Evolutionary conservation across 345 rosid species (phyloP).

Genomic region (Lenwebbia sp.): DNA sequence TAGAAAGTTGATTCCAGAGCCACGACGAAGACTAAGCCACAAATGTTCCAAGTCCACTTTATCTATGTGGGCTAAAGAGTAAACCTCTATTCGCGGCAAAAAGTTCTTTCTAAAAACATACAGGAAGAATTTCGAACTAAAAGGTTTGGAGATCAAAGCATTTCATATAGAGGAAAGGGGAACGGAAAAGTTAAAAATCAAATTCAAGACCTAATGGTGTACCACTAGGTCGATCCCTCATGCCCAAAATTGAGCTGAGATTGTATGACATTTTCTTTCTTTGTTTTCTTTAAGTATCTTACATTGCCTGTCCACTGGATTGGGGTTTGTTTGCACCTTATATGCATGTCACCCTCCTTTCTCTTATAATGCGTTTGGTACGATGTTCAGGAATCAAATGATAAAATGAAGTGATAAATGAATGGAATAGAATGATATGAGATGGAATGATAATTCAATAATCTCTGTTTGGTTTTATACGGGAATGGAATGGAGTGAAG

Average conservation of each 20-base stretch:
- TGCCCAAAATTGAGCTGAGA: background rate
- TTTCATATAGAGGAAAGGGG: background rate
- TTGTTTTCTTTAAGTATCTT: background rate
- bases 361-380: background rate
- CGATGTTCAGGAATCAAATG: background rate
- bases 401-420: background rate
- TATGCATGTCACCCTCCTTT: background rate
- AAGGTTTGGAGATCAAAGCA: background rate
- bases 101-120: background rate
- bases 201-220: background rate
- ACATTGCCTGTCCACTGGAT: background rate
- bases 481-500: background rate
- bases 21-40: background rate
- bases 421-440: background rate
- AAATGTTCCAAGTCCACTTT: background rate
- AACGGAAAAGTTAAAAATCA: background rate
- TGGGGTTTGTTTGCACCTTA: background rate
- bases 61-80: background rate
- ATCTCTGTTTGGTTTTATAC: background rate
- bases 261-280: background rate
- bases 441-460: background rate
- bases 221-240: background rate
- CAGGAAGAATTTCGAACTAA: background rate
- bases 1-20: background rate
- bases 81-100: background rate